These are phyloP conservation scores for Xylariaceae sp. DNA, from an alignment of 2,329 filamentous ascomycete genomes.

Conservation along the genomic window DNA sequence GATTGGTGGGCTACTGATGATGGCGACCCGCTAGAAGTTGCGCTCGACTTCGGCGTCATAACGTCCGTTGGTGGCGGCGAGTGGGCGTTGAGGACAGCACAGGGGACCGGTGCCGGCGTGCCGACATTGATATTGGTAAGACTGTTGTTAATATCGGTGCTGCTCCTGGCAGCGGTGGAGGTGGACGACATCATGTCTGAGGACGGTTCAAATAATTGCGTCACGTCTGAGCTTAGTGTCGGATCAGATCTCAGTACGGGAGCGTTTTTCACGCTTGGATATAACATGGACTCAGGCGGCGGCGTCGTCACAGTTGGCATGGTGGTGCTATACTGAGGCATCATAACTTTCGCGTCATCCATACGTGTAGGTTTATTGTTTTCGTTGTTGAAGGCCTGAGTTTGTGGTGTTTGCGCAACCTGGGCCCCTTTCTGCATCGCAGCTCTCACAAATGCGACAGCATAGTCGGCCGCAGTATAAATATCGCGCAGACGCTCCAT, in stretches of 20 bases:
- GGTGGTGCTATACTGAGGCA: slow-evolving; percentile 30
- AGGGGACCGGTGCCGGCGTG: background rate
- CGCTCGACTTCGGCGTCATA: slow-evolving; percentile 32
- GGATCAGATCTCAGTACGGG: slow-evolving; percentile 13
- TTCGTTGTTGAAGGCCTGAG: slow-evolving; percentile 4
- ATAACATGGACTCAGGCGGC: slow-evolving; percentile 57
- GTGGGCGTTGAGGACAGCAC: slow-evolving; percentile 15
- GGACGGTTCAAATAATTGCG: slow-evolving; percentile 16
- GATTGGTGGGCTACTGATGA: slow-evolving; percentile 43
- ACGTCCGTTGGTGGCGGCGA: slow-evolving; percentile 37
- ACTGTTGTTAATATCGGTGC: slow-evolving; percentile 2
- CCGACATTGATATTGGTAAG: slow-evolving; percentile 9
- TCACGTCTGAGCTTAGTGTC: slow-evolving; percentile 17
- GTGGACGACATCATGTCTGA: background rate
- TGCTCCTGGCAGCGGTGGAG: slow-evolving; percentile 3
- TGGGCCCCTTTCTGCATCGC: slow-evolving; percentile 75
- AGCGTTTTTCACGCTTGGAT: slow-evolving; percentile 29
- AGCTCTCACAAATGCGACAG: slow-evolving; percentile 92
- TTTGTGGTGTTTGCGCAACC: slow-evolving; percentile 10
- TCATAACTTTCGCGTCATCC: slow-evolving; percentile 30
- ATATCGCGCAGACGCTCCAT: slow-evolving; percentile 87
- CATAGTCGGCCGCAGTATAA: slow-evolving; percentile 93
- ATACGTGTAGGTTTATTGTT: slow-evolving; percentile 65
- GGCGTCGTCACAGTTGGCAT: slow-evolving; percentile 50
- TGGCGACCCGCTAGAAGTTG: slow-evolving; percentile 26